A percentile compares a stretch with the other conserved stretches of the same genome.
phyloP scores from a whole-genome alignment of 306 rosid genomes.

The Fragaria nilgerrensis region DNA sequence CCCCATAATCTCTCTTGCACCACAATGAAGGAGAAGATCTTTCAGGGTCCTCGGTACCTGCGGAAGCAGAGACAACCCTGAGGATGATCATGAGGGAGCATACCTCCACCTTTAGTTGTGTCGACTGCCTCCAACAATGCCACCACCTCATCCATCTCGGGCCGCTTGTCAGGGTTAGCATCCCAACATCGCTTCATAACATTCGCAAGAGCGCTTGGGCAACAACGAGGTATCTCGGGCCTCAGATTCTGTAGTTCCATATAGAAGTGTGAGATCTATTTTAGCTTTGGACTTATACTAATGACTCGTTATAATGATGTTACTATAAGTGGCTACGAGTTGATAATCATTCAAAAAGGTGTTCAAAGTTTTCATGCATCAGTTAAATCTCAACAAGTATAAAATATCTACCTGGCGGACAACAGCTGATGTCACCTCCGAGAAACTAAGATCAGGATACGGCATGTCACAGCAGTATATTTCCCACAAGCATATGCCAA shows the following conservation, averaged over 20 bases:
- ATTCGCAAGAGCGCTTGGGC: constrained; percentile 94
- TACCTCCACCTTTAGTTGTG: constrained; percentile 96
- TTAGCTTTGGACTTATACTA: constrained; percentile 15
- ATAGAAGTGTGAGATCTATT: constrained; percentile 8
- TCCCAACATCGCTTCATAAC: constrained; percentile 99
- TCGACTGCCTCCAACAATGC: constrained; percentile 85
- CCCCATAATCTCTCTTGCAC: constrained; percentile 21
- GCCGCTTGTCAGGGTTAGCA: constrained; percentile 90
- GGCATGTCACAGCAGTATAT: constrained; percentile 99
- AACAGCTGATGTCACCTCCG: constrained; percentile 93
- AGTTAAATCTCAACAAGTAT: background rate
- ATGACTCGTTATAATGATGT: background rate
- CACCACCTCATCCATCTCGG: constrained; percentile 97
- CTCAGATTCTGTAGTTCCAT: constrained; percentile 76
- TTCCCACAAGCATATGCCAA: constrained; percentile 97
- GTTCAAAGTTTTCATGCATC: background rate
- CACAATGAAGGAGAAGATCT: constrained; percentile 20
- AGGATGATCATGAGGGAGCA: constrained; percentile 86
- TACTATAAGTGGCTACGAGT: background rate
- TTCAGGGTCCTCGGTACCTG: constrained; percentile 82
- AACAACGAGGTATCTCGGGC: constrained; percentile 97
- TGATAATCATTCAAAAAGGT: background rate
- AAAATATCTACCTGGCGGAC: constrained; percentile 70
- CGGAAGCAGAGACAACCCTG: constrained; percentile 91
- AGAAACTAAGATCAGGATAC: constrained; percentile 94